phyloP scores from a whole-genome alignment of 257 asterid genomes.

The Solanum bukasovii region DNA sequence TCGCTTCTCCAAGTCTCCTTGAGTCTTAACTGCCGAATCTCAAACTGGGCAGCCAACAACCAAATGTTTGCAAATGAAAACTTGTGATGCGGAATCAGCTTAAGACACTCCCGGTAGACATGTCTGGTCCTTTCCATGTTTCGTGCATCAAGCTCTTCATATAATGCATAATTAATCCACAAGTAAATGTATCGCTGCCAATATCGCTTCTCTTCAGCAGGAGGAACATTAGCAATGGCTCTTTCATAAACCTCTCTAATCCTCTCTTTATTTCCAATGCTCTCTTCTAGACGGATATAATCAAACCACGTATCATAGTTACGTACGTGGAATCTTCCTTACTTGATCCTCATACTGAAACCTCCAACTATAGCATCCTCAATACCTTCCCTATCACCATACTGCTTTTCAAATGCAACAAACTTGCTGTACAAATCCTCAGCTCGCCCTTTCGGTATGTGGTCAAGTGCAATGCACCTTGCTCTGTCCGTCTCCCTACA shows the following conservation, averaged over 20 bases:
- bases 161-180: background rate
- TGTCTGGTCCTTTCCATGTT: background rate
- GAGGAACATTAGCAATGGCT: background rate
- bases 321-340: background rate
- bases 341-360: background rate
- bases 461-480: constrained; percentile 58
- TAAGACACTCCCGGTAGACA: background rate
- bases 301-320: background rate
- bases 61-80: background rate
- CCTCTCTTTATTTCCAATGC: background rate
- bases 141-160: background rate
- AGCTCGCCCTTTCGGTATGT: constrained; percentile 11
- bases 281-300: background rate
- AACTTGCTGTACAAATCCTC: background rate
- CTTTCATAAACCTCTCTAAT: background rate
- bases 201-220: background rate
- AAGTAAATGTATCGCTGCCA: background rate
- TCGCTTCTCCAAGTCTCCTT: constrained; percentile 17
- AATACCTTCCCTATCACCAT: background rate
- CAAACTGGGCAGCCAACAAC: background rate
- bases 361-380: background rate
- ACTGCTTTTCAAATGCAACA: background rate
- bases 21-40: background rate
- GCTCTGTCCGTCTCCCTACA: constrained; percentile 64
- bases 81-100: background rate